A percentile compares a stretch with the other conserved stretches of the same genome.
Conservation (phyloP, 176 grass and related monocot genomes). For the Ensete glaucum region DNA sequence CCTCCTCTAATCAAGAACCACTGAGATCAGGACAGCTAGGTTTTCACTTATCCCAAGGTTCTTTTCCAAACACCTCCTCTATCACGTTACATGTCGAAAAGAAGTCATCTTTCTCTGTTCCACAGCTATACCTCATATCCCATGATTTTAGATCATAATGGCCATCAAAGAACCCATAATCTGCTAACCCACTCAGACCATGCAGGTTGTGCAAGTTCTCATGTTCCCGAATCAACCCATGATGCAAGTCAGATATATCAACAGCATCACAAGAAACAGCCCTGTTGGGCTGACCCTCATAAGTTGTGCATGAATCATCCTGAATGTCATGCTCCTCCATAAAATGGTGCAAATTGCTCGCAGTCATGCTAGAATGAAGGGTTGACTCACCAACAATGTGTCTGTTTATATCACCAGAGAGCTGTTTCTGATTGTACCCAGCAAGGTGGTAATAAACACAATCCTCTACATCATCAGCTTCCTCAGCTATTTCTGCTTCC, state of each 20-base stretch:
- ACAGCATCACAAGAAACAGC: background rate
- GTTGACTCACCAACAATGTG: background rate
- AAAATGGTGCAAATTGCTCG: background rate
- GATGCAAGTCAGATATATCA: background rate
- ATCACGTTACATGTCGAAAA: slow-evolving; percentile 63
- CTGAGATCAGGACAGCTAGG: background rate
- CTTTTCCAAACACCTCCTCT: slow-evolving; percentile 76
- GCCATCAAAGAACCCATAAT: slow-evolving; percentile 17
- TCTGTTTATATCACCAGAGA: background rate
- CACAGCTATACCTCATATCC: slow-evolving; percentile 38
- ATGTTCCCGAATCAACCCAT: background rate
- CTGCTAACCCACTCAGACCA: background rate
- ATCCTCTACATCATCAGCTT: slow-evolving; percentile 26
- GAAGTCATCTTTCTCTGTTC: slow-evolving; percentile 50
- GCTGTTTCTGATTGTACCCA: slow-evolving; percentile 13
- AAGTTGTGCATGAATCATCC: slow-evolving; percentile 15
- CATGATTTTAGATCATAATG: slow-evolving; percentile 43
- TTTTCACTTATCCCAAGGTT: slow-evolving; percentile 19
- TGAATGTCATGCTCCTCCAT: background rate
- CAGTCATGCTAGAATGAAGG: background rate
- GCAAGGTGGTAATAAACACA: slow-evolving; percentile 18
- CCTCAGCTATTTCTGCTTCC: slow-evolving; percentile 7
- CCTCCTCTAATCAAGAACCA: no score
- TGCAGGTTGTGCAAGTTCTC: background rate
- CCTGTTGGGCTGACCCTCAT: background rate